Conservation (phyloP, 345 rosid species). For the Melastoma malabathricum region DNA sequence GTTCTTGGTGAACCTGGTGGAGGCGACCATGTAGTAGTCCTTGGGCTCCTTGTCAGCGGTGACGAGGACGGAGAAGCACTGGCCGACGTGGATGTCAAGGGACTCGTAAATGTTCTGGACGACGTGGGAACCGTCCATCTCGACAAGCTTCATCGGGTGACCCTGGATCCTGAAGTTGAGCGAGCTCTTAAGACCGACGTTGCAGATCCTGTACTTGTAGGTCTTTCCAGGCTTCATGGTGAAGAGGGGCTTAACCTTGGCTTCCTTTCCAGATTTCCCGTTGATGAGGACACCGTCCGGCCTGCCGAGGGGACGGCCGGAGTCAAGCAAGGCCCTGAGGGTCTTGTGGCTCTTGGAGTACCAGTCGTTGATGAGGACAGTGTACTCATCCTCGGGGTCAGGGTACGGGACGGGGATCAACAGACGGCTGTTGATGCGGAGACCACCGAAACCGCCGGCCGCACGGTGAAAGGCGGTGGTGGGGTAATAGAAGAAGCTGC, state of each 20-base stretch:
- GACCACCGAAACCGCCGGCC: slow-evolving; percentile 60
- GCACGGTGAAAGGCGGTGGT: slow-evolving; percentile 48
- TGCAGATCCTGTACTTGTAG: slow-evolving; percentile 15
- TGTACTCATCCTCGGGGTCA: slow-evolving; percentile 30
- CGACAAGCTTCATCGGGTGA: slow-evolving; percentile 18
- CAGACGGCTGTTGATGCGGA: slow-evolving; percentile 37
- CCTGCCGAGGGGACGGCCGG: slow-evolving; percentile 6
- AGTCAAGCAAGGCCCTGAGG: slow-evolving; percentile 4
- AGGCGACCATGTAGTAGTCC: slow-evolving; percentile 24
- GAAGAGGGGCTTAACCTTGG: slow-evolving; percentile 9
- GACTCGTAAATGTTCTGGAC: slow-evolving; percentile 17
- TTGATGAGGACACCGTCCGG: slow-evolving; percentile 15
- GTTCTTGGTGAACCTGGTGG: slow-evolving; percentile 15
- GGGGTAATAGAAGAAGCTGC: slow-evolving; percentile 60
- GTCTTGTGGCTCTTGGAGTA: slow-evolving; percentile 15
- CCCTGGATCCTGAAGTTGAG: slow-evolving; percentile 21
- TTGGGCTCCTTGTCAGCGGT: slow-evolving; percentile 14
- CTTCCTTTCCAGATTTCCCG: slow-evolving; percentile 8
- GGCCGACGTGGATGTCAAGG: slow-evolving; percentile 23
- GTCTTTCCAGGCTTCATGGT: slow-evolving; percentile 18
- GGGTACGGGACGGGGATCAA: slow-evolving; percentile 46
- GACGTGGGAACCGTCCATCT: slow-evolving; percentile 26
- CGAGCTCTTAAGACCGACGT: slow-evolving; percentile 12
- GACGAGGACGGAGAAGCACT: slow-evolving; percentile 21
- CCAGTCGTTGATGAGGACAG: slow-evolving; percentile 62